Evolutionary conservation across 2,329 filamentous ascomycete species (phyloP).

Genomic region (Corniculantispora saksenae): DNA sequence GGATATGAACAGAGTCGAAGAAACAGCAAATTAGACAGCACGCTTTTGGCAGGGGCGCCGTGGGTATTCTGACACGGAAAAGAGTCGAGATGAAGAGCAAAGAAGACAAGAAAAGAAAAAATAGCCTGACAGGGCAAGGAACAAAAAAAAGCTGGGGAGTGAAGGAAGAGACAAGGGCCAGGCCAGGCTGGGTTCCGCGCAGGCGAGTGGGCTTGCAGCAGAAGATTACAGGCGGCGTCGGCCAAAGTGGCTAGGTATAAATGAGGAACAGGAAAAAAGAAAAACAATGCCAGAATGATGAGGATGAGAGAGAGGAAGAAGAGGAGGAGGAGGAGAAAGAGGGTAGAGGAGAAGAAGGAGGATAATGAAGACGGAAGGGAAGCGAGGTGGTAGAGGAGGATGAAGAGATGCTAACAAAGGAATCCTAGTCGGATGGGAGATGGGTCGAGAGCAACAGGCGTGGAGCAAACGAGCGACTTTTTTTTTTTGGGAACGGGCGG

Average conservation of each 20-base stretch:
- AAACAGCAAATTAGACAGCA: background rate
- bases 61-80: background rate
- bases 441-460: background rate
- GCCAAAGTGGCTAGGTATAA: background rate
- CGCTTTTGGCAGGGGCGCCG: background rate
- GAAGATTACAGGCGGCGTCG: background rate
- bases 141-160: background rate
- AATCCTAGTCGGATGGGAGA: slow-evolving; percentile 13
- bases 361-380: slow-evolving; percentile 8
- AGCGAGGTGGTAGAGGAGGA: too few species aligned
- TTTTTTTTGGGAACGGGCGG: background rate
- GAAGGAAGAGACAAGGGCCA: background rate
- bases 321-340: slow-evolving; percentile 17
- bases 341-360: slow-evolving; percentile 17
- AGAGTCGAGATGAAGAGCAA: background rate
- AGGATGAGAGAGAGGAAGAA: background rate
- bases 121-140: background rate
- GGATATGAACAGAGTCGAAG: background rate
- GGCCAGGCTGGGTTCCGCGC: background rate
- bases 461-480: background rate
- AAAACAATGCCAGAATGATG: slow-evolving; percentile 2
- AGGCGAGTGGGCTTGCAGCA: background rate
- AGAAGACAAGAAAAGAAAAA: background rate
- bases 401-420: slow-evolving; percentile 2
- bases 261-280: background rate